phyloP scores from a whole-genome alignment of 441 rosid species.

The Macaranga tanarius region DNA sequence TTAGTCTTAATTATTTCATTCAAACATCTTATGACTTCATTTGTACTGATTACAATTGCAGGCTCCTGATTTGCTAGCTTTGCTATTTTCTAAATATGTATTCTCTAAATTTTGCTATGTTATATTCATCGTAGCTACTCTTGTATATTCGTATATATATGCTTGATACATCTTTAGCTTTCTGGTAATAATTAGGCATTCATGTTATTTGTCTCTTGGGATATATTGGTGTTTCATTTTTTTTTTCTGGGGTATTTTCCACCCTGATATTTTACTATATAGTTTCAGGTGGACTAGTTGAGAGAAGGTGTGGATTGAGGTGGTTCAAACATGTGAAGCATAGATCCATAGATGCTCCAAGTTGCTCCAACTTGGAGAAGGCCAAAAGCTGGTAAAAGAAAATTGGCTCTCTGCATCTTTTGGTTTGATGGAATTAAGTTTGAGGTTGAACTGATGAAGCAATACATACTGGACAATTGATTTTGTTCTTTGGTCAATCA shows the following conservation, averaged over 20 bases:
- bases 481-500: conserved; percentile 2
- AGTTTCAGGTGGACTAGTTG: too few relatives aligned
- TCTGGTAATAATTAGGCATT: neutral
- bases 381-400: too few relatives aligned
- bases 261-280: too few relatives aligned
- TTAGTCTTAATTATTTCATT: too few relatives aligned
- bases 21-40: neutral
- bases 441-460: conserved; percentile 9
- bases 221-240: too few relatives aligned
- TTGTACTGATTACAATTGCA: conserved; percentile 36
- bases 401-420: too few relatives aligned
- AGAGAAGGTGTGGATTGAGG: too few relatives aligned
- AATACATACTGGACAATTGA: neutral
- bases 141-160: neutral
- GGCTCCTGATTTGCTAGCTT: conserved; percentile 79
- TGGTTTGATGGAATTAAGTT: neutral
- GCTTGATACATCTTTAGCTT: neutral
- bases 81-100: conserved; percentile 58
- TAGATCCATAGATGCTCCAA: too few relatives aligned
- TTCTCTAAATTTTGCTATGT: conserved; percentile 2
- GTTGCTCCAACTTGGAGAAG: too few relatives aligned
- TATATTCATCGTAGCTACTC: neutral
- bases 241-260: too few relatives aligned
- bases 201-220: too few relatives aligned
- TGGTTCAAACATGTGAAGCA: too few relatives aligned